Evolutionary conservation across 148 eudicot species (phyloP).

Genomic region (Rhododendron vialii): DNA sequence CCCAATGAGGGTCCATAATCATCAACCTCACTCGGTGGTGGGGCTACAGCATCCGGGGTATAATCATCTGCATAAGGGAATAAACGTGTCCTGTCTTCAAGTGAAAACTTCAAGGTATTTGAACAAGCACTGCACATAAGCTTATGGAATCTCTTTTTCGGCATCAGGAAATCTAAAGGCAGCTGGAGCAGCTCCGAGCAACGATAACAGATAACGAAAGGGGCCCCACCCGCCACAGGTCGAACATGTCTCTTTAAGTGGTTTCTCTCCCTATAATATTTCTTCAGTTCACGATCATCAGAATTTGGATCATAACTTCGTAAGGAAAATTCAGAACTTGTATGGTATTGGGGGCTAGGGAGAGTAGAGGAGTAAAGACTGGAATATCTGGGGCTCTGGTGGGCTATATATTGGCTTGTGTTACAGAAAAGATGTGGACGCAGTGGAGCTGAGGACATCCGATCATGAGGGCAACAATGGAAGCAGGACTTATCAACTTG

Average conservation of each 20-base stretch:
- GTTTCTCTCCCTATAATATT: constrained; percentile 39
- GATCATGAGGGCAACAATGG: constrained; percentile 37
- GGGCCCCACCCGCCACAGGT: constrained; percentile 70
- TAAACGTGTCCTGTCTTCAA: constrained; percentile 36
- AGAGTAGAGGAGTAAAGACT: constrained; percentile 25
- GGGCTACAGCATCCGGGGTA: constrained; percentile 22
- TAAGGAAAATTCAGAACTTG: constrained; percentile 31
- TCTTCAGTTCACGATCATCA: constrained; percentile 33
- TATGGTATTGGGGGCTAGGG: constrained; percentile 31
- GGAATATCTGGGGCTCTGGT: constrained; percentile 18
- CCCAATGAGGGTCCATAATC: constrained; percentile 33
- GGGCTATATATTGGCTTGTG: constrained; percentile 25
- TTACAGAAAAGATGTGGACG: constrained; percentile 30
- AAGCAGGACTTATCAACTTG: constrained; percentile 31
- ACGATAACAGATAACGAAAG: constrained; percentile 52
- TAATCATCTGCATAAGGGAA: constrained; percentile 23
- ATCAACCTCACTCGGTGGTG: constrained; percentile 44
- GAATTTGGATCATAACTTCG: constrained; percentile 31
- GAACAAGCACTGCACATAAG: constrained; percentile 66
- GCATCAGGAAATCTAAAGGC: constrained; percentile 57
- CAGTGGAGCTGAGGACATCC: constrained; percentile 46
- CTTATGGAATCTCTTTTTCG: constrained; percentile 46
- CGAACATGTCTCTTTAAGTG: constrained; percentile 42
- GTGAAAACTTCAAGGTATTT: constrained; percentile 42
- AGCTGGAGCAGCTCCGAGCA: constrained; percentile 58